Percentiles rank a stretch among this genome's conserved stretches.
phyloP scores from a whole-genome alignment of 768 basidiomycete genomes.

The Mrakia gelida region DNA sequence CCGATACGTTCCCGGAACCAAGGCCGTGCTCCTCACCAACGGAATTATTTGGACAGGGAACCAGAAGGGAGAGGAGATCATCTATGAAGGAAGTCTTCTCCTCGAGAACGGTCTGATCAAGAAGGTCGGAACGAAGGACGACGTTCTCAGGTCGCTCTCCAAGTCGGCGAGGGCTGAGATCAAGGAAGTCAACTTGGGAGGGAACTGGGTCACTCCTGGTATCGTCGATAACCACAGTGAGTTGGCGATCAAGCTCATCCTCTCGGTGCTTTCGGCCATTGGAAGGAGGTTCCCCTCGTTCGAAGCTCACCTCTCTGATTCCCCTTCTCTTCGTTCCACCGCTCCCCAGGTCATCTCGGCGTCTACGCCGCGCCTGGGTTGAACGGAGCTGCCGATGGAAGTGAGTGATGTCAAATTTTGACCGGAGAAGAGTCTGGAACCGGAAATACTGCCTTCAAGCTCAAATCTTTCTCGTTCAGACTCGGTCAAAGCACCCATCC shows the following conservation, averaged over 20 bases:
- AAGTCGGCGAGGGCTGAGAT: conserved; percentile 41
- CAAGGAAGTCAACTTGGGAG: conserved; percentile 49
- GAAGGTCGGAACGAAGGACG: conserved; percentile 53
- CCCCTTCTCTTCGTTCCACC: no score
- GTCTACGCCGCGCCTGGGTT: conserved; percentile 60
- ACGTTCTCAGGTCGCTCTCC: conserved; percentile 45
- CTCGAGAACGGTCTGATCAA: conserved; percentile 63
- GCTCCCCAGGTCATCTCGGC: conserved; percentile 59
- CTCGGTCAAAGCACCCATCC: conserved; percentile 27
- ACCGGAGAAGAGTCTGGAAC: no score
- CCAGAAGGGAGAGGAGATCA: conserved; percentile 46
- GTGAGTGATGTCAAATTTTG: not conserved
- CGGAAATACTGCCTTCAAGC: not conserved
- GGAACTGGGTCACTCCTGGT: conserved; percentile 73
- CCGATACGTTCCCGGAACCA: conserved; percentile 51
- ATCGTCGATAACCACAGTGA: conserved; percentile 49
- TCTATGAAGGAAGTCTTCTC: conserved; percentile 58
- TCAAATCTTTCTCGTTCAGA: not conserved
- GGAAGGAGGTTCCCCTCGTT: no score
- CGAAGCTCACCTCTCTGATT: no score
- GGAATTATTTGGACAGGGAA: conserved; percentile 74
- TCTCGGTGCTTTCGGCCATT: no score
- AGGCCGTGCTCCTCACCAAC: conserved; percentile 56
- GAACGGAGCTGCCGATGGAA: conserved; percentile 38
- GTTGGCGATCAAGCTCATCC: no score